Conservation (phyloP, 148 eudicot genomes). For the Euryodendron excelsum region DNA sequence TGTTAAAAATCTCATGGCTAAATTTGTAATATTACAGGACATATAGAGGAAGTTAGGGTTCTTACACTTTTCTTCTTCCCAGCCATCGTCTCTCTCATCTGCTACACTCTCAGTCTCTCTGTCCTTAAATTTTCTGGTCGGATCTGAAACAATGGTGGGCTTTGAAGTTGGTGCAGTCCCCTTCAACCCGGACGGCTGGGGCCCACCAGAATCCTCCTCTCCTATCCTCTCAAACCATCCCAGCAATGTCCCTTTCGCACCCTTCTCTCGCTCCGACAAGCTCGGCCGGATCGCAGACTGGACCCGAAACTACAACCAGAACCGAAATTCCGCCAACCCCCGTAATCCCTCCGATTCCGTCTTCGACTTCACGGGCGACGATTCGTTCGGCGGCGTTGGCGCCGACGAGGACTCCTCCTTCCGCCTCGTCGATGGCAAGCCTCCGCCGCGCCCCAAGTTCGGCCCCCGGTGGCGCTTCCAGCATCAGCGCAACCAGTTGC, state of each 20-base stretch:
- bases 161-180: slow-evolving; percentile 73
- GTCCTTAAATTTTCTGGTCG: not conserved
- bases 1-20: too few species aligned
- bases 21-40: too few species aligned
- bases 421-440: slow-evolving; percentile 84
- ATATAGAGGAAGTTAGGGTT: too few species aligned
- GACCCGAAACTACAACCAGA: slow-evolving; percentile 57
- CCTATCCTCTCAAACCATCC: slow-evolving; percentile 40
- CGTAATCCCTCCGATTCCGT: slow-evolving; percentile 51
- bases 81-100: too few species aligned
- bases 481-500: slow-evolving; percentile 48
- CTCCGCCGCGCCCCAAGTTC: slow-evolving; percentile 63
- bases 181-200: slow-evolving; percentile 94
- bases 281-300: slow-evolving; percentile 71
- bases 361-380: slow-evolving; percentile 90
- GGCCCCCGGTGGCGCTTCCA: slow-evolving; percentile 81
- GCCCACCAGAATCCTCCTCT: slow-evolving; percentile 64
- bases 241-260: slow-evolving; percentile 68
- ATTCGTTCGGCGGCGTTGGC: slow-evolving; percentile 52
- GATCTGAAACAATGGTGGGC: slow-evolving; percentile 24
- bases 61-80: too few species aligned
- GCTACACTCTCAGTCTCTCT: too few species aligned
- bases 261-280: slow-evolving; percentile 74
- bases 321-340: slow-evolving; percentile 14
- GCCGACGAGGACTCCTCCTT: slow-evolving; percentile 67